Percentiles rank a stretch among this genome's conserved stretches.
Conservation (phyloP, 495 filamentous ascomycete species). For the Acidiella bohemica region DNA sequence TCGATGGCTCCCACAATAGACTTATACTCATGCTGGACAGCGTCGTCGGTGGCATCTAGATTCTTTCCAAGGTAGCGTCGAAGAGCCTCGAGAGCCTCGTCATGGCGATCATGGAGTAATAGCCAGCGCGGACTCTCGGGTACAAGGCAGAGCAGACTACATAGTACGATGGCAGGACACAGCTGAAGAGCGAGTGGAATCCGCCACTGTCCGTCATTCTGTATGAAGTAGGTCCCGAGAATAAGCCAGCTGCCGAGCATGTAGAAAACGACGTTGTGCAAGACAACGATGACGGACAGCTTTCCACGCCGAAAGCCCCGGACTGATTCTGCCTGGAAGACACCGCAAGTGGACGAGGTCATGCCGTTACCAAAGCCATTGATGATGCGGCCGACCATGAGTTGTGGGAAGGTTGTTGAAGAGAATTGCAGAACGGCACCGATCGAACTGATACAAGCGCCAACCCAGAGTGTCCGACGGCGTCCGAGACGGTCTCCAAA, state of each 20-base stretch:
- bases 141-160: slow-evolving; percentile 13
- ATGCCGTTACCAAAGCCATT: slow-evolving; percentile 34
- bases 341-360: slow-evolving; percentile 11
- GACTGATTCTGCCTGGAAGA: slow-evolving; percentile 12
- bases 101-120: slow-evolving; percentile 6
- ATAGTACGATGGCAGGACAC: slow-evolving; percentile 4
- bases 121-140: slow-evolving; percentile 13
- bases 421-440: slow-evolving; percentile 12
- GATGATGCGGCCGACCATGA: slow-evolving; percentile 21
- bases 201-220: slow-evolving; percentile 1
- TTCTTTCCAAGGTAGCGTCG: slow-evolving; percentile 2
- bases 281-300: slow-evolving; percentile 3
- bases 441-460: not conserved
- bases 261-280: slow-evolving; percentile 9
- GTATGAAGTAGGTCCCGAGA: slow-evolving; percentile 1
- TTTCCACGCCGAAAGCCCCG: slow-evolving; percentile 4
- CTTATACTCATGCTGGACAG: slow-evolving; percentile 4
- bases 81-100: slow-evolving; percentile 6
- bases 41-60: not conserved
- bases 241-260: slow-evolving; percentile 4
- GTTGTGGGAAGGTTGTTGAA: slow-evolving; percentile 16
- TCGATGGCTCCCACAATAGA: slow-evolving; percentile 1
- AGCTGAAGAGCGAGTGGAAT: slow-evolving; percentile 6
- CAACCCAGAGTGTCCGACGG: not conserved
- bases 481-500: not conserved